Conservation (phyloP, 352 stramenopile species). For the Pythium rhizo-oryzae region DNA sequence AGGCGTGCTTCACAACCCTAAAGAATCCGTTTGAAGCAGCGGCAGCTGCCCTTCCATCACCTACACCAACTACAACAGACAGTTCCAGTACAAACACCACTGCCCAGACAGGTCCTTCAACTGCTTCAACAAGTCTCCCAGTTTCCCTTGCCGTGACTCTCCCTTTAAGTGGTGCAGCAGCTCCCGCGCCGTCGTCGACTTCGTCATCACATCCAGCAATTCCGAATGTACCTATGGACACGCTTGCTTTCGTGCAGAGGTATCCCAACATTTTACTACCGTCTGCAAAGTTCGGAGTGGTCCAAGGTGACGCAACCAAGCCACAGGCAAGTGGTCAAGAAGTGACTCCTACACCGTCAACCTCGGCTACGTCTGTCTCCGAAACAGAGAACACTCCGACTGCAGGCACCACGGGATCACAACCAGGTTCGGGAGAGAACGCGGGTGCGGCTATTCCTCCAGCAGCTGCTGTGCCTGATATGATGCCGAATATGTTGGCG, state of each 20-base stretch:
- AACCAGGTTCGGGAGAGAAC: constrained; percentile 1
- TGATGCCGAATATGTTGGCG: constrained; percentile 35
- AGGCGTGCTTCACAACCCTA: constrained; percentile 45
- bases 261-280: constrained; percentile 70
- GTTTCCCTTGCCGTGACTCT: constrained; percentile 28
- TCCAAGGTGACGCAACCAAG: constrained; percentile 16
- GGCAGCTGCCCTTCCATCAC: constrained; percentile 12
- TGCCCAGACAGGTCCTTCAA: not conserved
- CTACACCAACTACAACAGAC: not conserved
- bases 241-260: constrained; percentile 43
- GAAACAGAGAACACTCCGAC: not conserved
- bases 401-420: not conserved
- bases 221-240: constrained; percentile 38
- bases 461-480: constrained; percentile 24
- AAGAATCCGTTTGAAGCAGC: constrained; percentile 34
- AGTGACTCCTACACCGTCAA: constrained; percentile 10
- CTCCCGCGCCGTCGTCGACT: constrained; percentile 2
- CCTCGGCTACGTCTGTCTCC: constrained; percentile 8
- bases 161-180: constrained; percentile 10
- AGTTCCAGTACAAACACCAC: not conserved
- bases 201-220: constrained; percentile 19
- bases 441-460: not conserved
- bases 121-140: not conserved
- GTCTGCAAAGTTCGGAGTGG: constrained; percentile 29
- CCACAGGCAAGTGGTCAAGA: constrained; percentile 1